Evolutionary conservation across 805 yeast species (phyloP), one percentile per base, ranked within the genome.

Genomic region (Brettanomyces anomalus): DNA sequence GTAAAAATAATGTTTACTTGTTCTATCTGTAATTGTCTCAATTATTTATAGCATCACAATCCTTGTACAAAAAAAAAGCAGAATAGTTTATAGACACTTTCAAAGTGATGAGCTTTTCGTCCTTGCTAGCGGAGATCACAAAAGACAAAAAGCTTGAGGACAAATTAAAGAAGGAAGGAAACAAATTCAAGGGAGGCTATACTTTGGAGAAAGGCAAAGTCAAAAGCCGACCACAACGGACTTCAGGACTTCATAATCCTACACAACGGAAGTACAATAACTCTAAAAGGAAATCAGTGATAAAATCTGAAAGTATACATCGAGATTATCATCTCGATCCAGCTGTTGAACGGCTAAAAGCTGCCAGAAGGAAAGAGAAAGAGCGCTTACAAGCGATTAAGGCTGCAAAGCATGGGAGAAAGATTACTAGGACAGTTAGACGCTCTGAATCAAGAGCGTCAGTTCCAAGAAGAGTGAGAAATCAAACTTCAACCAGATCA

Each of bases 281-380:
- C 24, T 16, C 37, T 8, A 35, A 14, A 16, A 14, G 21, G 16
- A 14, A 35, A 10, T 14, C 20, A 8, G n/a, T 5, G 7, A 7
- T 15, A 11, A 15, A 18, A 13, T 35, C 4, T 14, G 15, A 17
- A 16, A 15, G 19, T 35, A 7, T 18, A 8, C n/a, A 14, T 15
- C 16, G 37, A 16, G 21, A 35, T 19, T 15, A 36, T 2, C 44
- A 46, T 7, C 66, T 71, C 4, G 90, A 83, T 54, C 87, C 89
- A 0, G 86, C 86, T 4, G 85, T 83, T 7, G 77, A 76, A 32
- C 60, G 82, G 44, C 62, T 83, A 33, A 83, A 83, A 49, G 88
- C 81, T 45, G 76, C 79, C 3, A 65, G 90, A 54, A 65, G 76
- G 46, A 60, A 67, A 35, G 87, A 83, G 48, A 67, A 62, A 33